Evolutionary conservation across 2,329 filamentous ascomycete genomes (phyloP), one percentile per base, ranked within the genome.

Genomic region (Didymella lethalis): DNA sequence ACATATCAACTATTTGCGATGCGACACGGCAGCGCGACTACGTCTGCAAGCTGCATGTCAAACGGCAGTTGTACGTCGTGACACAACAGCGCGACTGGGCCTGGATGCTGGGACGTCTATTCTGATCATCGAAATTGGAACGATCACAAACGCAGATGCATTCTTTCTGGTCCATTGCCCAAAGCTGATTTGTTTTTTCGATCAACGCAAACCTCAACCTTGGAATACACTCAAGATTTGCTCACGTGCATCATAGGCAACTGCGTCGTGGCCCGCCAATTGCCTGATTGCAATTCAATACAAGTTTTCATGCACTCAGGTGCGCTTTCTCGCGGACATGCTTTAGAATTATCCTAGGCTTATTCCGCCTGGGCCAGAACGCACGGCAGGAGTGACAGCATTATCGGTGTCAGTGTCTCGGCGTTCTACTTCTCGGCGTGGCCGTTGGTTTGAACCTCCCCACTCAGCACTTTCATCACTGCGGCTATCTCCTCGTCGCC

Each of bases 1-100:
- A 51, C 50, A 50, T 50, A 36, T 40, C 2, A 16, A 28, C 10
- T 31, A 34, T 50, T 59, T 47, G 40, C 26, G 28, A 59, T 54
- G 56, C 50, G 50, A 54, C 50, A 59, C 57, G 48, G 40, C 56
- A 54, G 40, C 46, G 43, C 51, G 46, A 51, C 51, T 51, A 55
- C 25, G 23, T 44, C 46, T 48, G 47, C 52, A 55, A 48, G 43
- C 47, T 52, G 44, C 52, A 60, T 55, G 57, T 55, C 57, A 60
- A 52, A 60, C 43, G 46, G 57, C 48, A 60, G 57, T 43, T 40
- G 57, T 60, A 52, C 48, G 16, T 44, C 52, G 57, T 55, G 44
- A 48, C 57, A 60, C 57, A 50, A 46, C 50, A 54, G 38, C 50
- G 50, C 8, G 34, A 45, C 45, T 45, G 25, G 29, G 49, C 55